phyloP scores from a whole-genome alignment of 73 alveolate genomes.

The Paramecium primaurelia region DNA sequence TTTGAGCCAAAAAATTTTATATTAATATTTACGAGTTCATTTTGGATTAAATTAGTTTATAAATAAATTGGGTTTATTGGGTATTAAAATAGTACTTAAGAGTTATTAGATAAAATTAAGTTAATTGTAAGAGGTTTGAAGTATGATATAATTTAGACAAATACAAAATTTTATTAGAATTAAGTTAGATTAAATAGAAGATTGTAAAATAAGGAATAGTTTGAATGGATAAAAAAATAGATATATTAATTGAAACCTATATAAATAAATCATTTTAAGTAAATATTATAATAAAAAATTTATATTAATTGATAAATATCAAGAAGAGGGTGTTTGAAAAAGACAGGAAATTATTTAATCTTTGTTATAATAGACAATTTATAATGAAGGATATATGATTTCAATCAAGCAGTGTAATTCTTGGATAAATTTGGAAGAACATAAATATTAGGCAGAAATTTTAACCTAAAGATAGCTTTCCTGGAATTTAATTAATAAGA shows the following conservation, averaged over 20 bases:
- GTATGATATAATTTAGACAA: not conserved
- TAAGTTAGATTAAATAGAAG: not conserved
- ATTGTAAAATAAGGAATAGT: not conserved
- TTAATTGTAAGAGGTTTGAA: not conserved
- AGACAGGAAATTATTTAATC: constrained; percentile 84
- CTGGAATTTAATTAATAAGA: not conserved
- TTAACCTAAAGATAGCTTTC: not conserved
- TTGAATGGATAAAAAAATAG: no score
- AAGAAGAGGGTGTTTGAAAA: constrained; percentile 70
- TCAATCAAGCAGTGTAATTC: constrained; percentile 48
- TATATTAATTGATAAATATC: constrained; percentile 70
- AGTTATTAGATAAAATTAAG: not conserved
- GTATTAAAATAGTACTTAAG: not conserved
- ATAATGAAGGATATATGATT: constrained; percentile 8
- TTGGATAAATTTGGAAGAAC: not conserved
- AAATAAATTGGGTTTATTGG: no score
- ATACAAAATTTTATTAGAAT: not conserved
- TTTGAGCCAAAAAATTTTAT: no score
- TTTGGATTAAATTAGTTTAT: not conserved
- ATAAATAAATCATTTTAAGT: no score
- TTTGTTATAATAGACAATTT: constrained; percentile 28
- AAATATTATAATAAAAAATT: not conserved
- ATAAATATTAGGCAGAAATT: not conserved
- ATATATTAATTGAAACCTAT: no score
- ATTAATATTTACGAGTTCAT: no score